Base-by-base conservation (phyloP, 2,329 filamentous ascomycete species). In the Metarhizium humberi region DNA sequence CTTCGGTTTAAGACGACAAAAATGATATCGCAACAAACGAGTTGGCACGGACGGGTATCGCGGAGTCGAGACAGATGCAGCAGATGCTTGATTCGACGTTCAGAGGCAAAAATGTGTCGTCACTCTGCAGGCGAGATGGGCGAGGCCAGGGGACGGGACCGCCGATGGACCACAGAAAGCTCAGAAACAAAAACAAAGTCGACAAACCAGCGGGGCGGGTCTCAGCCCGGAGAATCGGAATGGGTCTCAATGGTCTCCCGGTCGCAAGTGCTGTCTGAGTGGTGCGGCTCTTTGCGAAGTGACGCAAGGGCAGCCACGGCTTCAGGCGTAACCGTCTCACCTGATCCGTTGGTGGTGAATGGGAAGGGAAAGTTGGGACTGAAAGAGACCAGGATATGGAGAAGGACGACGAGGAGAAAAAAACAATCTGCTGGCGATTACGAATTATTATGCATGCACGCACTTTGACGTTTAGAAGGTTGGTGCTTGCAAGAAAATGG, bases 271-370 rank as follows among this genome's bases (percentile, higher is more conserved):
- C 25, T 25, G 25, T 25, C 25, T 25, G 25, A 25, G 25, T 8
- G 11, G 14, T 53, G 52, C 52, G 52, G 45, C 52, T 53, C 45
- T 30, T 25, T 48, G 52, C 45, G 34, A 53, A 49, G 45, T 25
- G 36, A 53, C 18, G 32, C 40, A 38, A 38, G 51, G 16, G 51
- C 51, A 34, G 30, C 45, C 45, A 11, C 25, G 20, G 25, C 20
- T 48, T 48, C 45, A 43, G 43, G 32, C 42, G 38, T 20, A 36
- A 6, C 30, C 45, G 34, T 40, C 25, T 48, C 10, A 30, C 20
- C 45, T 10, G 42, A 32, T 16, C 29, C 29, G 42, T 47, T 6
- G 38, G 13, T 40, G 11, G 38, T 7, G 38, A 11, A 53, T 49
- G 52, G 32, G 32, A 34, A 11, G 10, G 32, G 10, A 11, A 34